Conservation (phyloP, 129 eudicot species). For the Heracleum sosnowskyi region DNA sequence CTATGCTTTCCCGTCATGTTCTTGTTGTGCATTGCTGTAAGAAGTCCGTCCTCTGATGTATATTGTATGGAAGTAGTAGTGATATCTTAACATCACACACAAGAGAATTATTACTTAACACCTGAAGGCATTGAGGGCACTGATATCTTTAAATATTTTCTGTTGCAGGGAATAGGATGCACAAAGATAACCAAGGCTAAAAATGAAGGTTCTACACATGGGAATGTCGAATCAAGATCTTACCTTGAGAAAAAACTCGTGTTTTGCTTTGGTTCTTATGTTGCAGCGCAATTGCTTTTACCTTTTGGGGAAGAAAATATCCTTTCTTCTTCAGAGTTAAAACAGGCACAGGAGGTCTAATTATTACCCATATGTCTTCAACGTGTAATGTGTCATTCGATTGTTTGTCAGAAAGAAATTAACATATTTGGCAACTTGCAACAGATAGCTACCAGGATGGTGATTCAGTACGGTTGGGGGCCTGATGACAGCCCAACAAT, state of each 20-base stretch:
- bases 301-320: constrained; percentile 95
- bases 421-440: constrained; percentile 9
- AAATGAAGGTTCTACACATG: constrained; percentile 44
- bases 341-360: constrained; percentile 86
- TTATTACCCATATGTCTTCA: constrained; percentile 1
- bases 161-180: constrained; percentile 86
- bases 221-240: constrained; percentile 79
- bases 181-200: constrained; percentile 74
- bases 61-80: neutral
- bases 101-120: neutral
- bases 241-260: constrained; percentile 93
- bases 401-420: neutral
- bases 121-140: neutral
- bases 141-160: constrained; percentile 1
- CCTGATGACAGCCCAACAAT: constrained; percentile 75
- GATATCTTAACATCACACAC: neutral
- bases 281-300: constrained; percentile 80
- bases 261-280: constrained; percentile 80
- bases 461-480: constrained; percentile 94
- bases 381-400: constrained; percentile 8
- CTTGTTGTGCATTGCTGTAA: neutral
- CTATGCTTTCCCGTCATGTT: neutral
- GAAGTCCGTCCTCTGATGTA: neutral
- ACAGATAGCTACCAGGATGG: constrained; percentile 96
- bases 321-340: constrained; percentile 68